Percentiles rank a stretch among this genome's conserved stretches.
These are phyloP conservation scores for Apiospora malaysiana DNA, from an alignment of 2,329 filamentous ascomycete species.

Conservation along the genomic window DNA sequence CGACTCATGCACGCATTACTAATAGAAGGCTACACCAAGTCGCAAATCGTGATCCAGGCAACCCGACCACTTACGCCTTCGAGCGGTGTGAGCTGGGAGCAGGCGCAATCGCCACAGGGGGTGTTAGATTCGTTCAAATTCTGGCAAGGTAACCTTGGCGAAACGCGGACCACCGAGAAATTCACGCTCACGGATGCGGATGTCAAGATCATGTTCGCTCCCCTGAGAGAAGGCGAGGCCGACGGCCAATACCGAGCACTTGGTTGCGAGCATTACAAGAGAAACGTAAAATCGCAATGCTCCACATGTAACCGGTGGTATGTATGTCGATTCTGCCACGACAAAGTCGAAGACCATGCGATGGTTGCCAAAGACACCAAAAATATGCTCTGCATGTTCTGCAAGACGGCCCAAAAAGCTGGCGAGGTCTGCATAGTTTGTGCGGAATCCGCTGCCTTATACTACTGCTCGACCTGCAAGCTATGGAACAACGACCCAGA, in stretches of 20 bases:
- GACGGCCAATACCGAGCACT: slow-evolving; percentile 53
- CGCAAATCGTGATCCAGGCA: slow-evolving; percentile 41
- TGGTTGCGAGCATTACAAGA: slow-evolving; percentile 90
- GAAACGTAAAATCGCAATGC: slow-evolving; percentile 96
- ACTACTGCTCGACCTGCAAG: slow-evolving; percentile 95
- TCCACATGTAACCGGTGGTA: slow-evolving; percentile 91
- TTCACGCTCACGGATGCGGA: slow-evolving; percentile 65
- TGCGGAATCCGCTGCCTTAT: slow-evolving; percentile 78
- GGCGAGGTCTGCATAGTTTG: slow-evolving; percentile 80
- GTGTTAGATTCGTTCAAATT: slow-evolving; percentile 62
- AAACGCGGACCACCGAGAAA: slow-evolving; percentile 45
- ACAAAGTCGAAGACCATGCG: slow-evolving; percentile 78
- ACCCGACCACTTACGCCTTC: slow-evolving; percentile 41
- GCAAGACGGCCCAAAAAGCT: slow-evolving; percentile 82
- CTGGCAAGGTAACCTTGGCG: slow-evolving; percentile 58
- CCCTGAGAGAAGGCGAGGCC: slow-evolving; percentile 52
- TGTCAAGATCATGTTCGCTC: slow-evolving; percentile 70
- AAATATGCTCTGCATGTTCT: slow-evolving; percentile 98
- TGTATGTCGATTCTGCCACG: slow-evolving; percentile 93
- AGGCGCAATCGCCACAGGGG: slow-evolving; percentile 46
- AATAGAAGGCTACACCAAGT: slow-evolving; percentile 68
- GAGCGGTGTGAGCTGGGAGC: slow-evolving; percentile 47
- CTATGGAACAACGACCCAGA: slow-evolving; percentile 93
- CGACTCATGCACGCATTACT: slow-evolving; percentile 73
- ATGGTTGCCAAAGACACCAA: slow-evolving; percentile 83